Base-by-base conservation (phyloP, 768 basidiomycete genomes). In the Russula lepida region DNA sequence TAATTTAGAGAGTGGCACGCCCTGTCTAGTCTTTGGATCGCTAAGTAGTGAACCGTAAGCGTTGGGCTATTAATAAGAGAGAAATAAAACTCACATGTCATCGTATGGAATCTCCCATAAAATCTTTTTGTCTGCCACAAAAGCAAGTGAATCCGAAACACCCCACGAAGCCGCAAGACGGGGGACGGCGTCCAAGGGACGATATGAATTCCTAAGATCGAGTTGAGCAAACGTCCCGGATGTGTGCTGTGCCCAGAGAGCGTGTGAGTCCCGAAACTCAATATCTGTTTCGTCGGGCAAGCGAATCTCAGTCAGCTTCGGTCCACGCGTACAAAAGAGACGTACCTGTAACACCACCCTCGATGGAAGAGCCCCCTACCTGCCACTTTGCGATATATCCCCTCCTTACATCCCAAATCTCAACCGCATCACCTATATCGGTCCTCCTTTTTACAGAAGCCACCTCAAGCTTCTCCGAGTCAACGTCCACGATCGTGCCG, bases 401-500 rank as follows among this genome's bases (percentile, higher is more conserved):
- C 50, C 92, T 76, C 56, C 91, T 77, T 1, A 89, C 88, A 70
- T 94, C 91, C 92, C 92, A 94, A 25, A 93, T 85, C 67, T 92
- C 90, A 32, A 91, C 77, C 0, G 83, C 74, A 67, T 90, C 86
- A 3, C 84, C 81, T 3, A 67, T 71, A 4, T 66, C 64, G 19
- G 60, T 65, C 28, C 59, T 64, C 39, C 59, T 51, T 35, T 63
- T 58, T 2, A 43, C 47, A 11, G 58, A 35, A 17, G 49, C 52
- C 30, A 47, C 41, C 44, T 63, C 64, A 27, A 58, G 46, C 33
- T 65, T 64, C 48, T 67, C 66, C 13, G 54, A 39, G 28, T 54
- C 49, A 12, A 54, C 43, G 6, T 49, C 60, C 21, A 59, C 51
- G 8, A 39, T 43, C 8, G 35, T 41, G 21, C 43, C 35, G 17